A percentile compares a stretch with the other conserved stretches of the same genome.
Evolutionary conservation across 2,329 filamentous ascomycete species (phyloP).

Genomic region (Elsinoe australis): DNA sequence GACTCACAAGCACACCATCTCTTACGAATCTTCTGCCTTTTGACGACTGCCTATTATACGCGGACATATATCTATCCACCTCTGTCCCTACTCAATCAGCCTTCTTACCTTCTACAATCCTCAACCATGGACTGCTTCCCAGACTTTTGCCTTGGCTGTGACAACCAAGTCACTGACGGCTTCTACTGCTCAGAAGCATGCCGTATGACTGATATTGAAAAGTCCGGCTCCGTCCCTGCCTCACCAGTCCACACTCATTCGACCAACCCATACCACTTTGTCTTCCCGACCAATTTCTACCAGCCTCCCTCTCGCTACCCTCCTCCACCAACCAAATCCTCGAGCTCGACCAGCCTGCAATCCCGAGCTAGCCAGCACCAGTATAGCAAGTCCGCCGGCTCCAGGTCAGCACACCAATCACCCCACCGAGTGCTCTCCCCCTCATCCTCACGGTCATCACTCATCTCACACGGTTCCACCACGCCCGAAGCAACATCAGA

Average conservation of each 20-base stretch:
- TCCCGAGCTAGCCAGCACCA: constrained; percentile 26
- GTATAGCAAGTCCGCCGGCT: constrained; percentile 24
- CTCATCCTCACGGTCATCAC: constrained; percentile 76
- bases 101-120: not conserved
- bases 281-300: constrained; percentile 46
- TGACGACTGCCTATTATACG: constrained; percentile 1
- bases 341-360: constrained; percentile 34
- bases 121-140: constrained; percentile 61
- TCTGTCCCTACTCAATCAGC: not conserved
- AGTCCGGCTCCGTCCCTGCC: constrained; percentile 41
- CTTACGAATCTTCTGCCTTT: constrained; percentile 1
- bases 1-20: constrained; percentile 5
- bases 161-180: constrained; percentile 73
- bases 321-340: constrained; percentile 37
- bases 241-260: constrained; percentile 26
- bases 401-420: constrained; percentile 28
- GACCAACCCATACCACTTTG: constrained; percentile 14
- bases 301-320: constrained; percentile 48
- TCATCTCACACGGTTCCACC: constrained; percentile 68
- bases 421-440: constrained; percentile 40
- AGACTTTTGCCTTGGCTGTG: constrained; percentile 90
- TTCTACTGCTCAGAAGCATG: constrained; percentile 91
- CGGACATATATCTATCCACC: not conserved
- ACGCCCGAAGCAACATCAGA: constrained; percentile 57
- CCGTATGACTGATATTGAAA: constrained; percentile 79